Conservation (phyloP, 805 yeast species). For the Pichia nakasei region DNA sequence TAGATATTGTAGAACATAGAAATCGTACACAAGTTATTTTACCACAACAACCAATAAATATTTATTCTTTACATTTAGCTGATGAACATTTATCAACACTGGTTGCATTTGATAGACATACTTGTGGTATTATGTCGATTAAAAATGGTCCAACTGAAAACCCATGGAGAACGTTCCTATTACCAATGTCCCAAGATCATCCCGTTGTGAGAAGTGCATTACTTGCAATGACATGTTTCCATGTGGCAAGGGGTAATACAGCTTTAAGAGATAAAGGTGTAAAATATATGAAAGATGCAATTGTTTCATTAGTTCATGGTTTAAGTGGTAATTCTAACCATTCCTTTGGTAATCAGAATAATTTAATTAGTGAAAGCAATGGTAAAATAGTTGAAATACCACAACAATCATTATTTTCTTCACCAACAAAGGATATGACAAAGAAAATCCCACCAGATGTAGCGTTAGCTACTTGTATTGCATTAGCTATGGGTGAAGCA, state of each 20-base stretch:
- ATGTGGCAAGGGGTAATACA: conserved; percentile 39
- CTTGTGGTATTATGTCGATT: conserved; percentile 50
- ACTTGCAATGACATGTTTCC: conserved; percentile 61
- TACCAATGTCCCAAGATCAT: conserved; percentile 49
- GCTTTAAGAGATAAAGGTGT: conserved; percentile 41
- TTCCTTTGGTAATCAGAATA: background rate
- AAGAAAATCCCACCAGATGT: conserved; percentile 43
- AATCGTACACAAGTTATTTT: conserved; percentile 12
- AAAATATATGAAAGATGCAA: conserved; percentile 50
- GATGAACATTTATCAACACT: conserved; percentile 25
- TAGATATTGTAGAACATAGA: conserved; percentile 1
- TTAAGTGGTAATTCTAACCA: conserved; percentile 22
- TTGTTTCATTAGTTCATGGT: conserved; percentile 51
- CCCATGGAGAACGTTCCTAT: conserved; percentile 53
- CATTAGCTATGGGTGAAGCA: conserved; percentile 55
- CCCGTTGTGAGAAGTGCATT: conserved; percentile 53
- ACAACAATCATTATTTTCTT: background rate
- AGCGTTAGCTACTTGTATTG: conserved; percentile 56
- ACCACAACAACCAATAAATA: background rate
- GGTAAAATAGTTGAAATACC: background rate
- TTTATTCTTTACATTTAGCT: conserved; percentile 17
- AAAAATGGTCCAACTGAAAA: conserved; percentile 57
- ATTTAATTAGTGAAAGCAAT: background rate
- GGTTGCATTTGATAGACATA: conserved; percentile 35
- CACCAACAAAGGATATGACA: background rate